phyloP scores from a whole-genome alignment of 805 yeast genomes.

The Teunomyces funiuensis region DNA sequence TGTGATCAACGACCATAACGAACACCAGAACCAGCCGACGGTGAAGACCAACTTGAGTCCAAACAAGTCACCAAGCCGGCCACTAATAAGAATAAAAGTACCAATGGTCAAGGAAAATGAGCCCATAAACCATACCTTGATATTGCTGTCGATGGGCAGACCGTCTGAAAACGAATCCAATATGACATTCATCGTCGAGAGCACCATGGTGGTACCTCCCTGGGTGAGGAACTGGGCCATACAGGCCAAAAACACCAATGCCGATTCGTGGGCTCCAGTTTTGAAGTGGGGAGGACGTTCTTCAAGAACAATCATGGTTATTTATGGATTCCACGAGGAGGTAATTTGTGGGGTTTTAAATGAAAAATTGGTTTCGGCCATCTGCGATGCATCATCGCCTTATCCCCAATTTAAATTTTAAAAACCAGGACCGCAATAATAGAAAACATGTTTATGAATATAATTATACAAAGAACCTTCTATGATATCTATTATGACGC shows the following conservation, averaged over 20 bases:
- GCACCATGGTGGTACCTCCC: slow-evolving; percentile 38
- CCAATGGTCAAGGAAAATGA: slow-evolving; percentile 71
- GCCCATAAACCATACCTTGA: slow-evolving; percentile 60
- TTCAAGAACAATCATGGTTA: background rate
- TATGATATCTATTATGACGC: background rate
- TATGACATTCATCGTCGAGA: slow-evolving; percentile 38
- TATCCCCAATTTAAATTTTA: background rate
- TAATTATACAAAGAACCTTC: too few species aligned
- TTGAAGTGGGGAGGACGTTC: slow-evolving; percentile 18
- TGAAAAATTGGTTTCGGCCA: background rate
- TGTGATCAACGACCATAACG: slow-evolving; percentile 57
- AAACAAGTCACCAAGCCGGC: slow-evolving; percentile 69
- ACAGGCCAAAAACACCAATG: slow-evolving; percentile 21
- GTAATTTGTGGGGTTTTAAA: background rate
- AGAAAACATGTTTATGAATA: too few species aligned
- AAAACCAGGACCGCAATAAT: background rate
- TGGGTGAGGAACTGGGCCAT: slow-evolving; percentile 39
- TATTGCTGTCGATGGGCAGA: slow-evolving; percentile 5
- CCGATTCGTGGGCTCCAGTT: slow-evolving; percentile 24
- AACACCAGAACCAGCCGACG: slow-evolving; percentile 55
- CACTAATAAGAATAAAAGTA: slow-evolving; percentile 66
- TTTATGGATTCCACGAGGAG: background rate
- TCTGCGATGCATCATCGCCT: background rate
- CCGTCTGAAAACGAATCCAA: slow-evolving; percentile 23
- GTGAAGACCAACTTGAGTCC: slow-evolving; percentile 59